A percentile compares a stretch with the other conserved stretches of the same genome.
phyloP scores from a whole-genome alignment of 345 rosid genomes.

The Erysimum cheiranthoides region DNA sequence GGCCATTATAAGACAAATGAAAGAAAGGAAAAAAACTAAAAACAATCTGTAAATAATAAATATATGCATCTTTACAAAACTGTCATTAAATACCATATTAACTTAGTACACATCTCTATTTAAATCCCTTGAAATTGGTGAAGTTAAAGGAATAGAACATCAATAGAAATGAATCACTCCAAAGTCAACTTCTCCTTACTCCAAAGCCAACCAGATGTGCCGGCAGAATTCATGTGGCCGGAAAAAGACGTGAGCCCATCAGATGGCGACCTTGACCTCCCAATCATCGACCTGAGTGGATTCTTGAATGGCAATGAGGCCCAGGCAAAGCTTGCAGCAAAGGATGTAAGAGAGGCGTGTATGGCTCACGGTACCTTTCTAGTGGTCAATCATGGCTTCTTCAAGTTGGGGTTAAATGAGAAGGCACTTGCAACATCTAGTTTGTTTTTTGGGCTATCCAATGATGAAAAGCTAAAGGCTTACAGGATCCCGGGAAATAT shows the following conservation, averaged over 20 bases:
- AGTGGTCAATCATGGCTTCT: slow-evolving; percentile 68
- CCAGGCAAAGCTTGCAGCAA: slow-evolving; percentile 44
- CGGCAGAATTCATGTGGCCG: slow-evolving; percentile 57
- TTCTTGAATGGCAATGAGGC: slow-evolving; percentile 53
- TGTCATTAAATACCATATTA: neutral
- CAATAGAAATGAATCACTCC: slow-evolving; percentile 22
- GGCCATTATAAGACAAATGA: neutral
- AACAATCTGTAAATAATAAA: neutral
- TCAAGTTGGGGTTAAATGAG: slow-evolving; percentile 49
- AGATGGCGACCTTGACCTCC: slow-evolving; percentile 51
- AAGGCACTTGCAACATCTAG: slow-evolving; percentile 44
- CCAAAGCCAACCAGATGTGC: slow-evolving; percentile 41
- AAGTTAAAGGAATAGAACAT: neutral
- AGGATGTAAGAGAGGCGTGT: slow-evolving; percentile 54
- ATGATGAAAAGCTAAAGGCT: slow-evolving; percentile 44
- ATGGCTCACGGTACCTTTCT: slow-evolving; percentile 66
- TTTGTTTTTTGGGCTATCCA: slow-evolving; percentile 49
- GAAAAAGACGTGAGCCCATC: slow-evolving; percentile 43
- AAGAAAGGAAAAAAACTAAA: neutral
- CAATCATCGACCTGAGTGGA: slow-evolving; percentile 55
- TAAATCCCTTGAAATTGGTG: slow-evolving; percentile 2
- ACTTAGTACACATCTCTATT: slow-evolving; percentile 1
- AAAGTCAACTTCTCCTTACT: slow-evolving; percentile 40
- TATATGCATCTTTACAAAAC: neutral
- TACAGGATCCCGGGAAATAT: slow-evolving; percentile 36